These are phyloP conservation scores for Astrocystis sublimbata DNA, from an alignment of 495 filamentous ascomycete genomes.

Conservation along the genomic window DNA sequence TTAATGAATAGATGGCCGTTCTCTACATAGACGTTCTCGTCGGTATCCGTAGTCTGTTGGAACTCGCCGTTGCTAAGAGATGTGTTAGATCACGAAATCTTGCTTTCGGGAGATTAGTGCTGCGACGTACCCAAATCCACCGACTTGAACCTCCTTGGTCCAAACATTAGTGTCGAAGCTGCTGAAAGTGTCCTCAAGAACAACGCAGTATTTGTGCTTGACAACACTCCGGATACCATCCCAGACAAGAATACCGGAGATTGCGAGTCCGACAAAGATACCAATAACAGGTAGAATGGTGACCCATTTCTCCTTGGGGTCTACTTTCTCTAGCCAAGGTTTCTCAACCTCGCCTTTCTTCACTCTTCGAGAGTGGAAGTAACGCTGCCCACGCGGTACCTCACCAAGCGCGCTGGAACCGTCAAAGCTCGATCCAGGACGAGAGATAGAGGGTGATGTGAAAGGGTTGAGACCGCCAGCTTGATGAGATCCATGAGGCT, in stretches of 20 bases:
- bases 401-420: slow-evolving; percentile 45
- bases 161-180: slow-evolving; percentile 62
- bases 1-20: slow-evolving; percentile 71
- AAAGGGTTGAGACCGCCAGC: slow-evolving; percentile 52
- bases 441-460: slow-evolving; percentile 55
- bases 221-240: slow-evolving; percentile 67
- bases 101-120: neutral
- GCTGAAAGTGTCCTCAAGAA: slow-evolving; percentile 70
- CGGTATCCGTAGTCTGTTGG: slow-evolving; percentile 66
- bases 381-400: slow-evolving; percentile 47
- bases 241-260: slow-evolving; percentile 70
- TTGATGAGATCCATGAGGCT: slow-evolving; percentile 38
- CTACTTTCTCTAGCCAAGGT: slow-evolving; percentile 67
- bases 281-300: slow-evolving; percentile 75
- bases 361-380: slow-evolving; percentile 75
- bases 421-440: slow-evolving; percentile 54
- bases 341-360: slow-evolving; percentile 68
- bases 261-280: slow-evolving; percentile 61
- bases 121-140: slow-evolving; percentile 73
- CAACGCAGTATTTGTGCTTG: slow-evolving; percentile 72
- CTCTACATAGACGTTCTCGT: slow-evolving; percentile 72
- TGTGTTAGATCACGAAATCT: slow-evolving; percentile 4
- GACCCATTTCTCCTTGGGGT: slow-evolving; percentile 82
- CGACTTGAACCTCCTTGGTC: slow-evolving; percentile 76
- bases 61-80: slow-evolving; percentile 73